phyloP scores from a whole-genome alignment of 805 yeast genomes.

The Yamadazyma ubonensis region DNA sequence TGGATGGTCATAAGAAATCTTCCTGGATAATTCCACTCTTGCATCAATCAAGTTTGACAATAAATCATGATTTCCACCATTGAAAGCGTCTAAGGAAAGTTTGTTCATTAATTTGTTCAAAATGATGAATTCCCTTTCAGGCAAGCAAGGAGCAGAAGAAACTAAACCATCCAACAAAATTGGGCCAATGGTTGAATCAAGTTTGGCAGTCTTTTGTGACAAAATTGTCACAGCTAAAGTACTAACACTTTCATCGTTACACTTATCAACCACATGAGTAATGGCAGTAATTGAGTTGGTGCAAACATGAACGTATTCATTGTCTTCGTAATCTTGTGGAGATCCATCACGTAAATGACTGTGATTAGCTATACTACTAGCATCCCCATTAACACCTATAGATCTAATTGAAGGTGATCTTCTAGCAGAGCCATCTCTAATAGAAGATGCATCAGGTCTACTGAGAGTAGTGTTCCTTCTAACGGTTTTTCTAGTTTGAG shows the following conservation, averaged over 20 bases:
- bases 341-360: conserved; percentile 3
- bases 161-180: conserved; percentile 62
- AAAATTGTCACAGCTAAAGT: conserved; percentile 78
- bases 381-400: conserved; percentile 1
- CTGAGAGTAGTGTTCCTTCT: conserved; percentile 32
- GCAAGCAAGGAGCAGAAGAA: conserved; percentile 57
- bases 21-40: conserved; percentile 44
- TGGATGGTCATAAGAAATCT: conserved; percentile 40
- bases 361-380: conserved; percentile 8
- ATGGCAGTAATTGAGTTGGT: conserved; percentile 70
- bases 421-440: conserved; percentile 13
- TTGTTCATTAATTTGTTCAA: conserved; percentile 57
- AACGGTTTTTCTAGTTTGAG: conserved; percentile 20
- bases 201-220: conserved; percentile 63
- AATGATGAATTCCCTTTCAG: conserved; percentile 66
- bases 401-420: conserved; percentile 5
- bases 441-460: conserved; percentile 18
- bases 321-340: conserved; percentile 23
- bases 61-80: conserved; percentile 37
- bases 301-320: conserved; percentile 43
- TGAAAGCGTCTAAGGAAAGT: conserved; percentile 45
- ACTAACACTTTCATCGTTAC: conserved; percentile 69
- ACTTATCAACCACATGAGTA: conserved; percentile 61
- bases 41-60: conserved; percentile 48
- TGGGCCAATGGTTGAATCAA: conserved; percentile 52